These are phyloP conservation scores for Nicotiana undulata DNA, from an alignment of 257 asterid genomes.

Conservation along the genomic window DNA sequence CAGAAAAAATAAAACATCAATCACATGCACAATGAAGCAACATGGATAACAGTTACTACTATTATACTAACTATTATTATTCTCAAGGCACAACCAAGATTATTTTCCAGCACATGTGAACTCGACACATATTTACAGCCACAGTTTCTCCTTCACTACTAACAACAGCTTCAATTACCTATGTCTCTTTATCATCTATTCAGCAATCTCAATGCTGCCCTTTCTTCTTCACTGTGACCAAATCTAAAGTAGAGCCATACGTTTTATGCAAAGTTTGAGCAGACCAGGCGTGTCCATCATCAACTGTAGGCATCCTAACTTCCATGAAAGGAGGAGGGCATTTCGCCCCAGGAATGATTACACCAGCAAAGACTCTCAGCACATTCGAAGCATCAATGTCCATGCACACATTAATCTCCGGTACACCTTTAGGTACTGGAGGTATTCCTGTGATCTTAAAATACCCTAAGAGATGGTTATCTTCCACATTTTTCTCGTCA, in stretches of 20 bases:
- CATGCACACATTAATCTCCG: slow-evolving; percentile 64
- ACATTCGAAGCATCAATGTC: slow-evolving; percentile 63
- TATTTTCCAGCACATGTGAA: not conserved
- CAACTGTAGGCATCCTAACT: slow-evolving; percentile 78
- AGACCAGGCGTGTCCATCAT: slow-evolving; percentile 88
- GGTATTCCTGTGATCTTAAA: slow-evolving; percentile 71
- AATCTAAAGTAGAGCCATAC: slow-evolving; percentile 54
- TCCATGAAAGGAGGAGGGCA: slow-evolving; percentile 56
- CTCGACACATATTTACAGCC: not conserved
- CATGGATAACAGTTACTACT: not conserved
- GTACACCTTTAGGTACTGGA: slow-evolving; percentile 62
- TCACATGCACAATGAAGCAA: too few species aligned
- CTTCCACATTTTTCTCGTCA: slow-evolving; percentile 31
- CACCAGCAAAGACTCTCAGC: slow-evolving; percentile 58
- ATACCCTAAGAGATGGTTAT: slow-evolving; percentile 69
- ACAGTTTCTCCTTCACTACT: not conserved
- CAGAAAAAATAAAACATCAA: too few species aligned
- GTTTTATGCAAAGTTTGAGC: slow-evolving; percentile 57
- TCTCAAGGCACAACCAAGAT: not conserved
- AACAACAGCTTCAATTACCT: not conserved
- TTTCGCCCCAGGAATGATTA: slow-evolving; percentile 34
- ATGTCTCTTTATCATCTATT: not conserved
- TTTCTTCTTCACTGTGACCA: slow-evolving; percentile 52
- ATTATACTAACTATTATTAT: not conserved
- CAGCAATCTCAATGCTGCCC: slow-evolving; percentile 25